Base-by-base conservation (phyloP, 371 early-diverging fungal species). In the Blakeslea trispora region DNA sequence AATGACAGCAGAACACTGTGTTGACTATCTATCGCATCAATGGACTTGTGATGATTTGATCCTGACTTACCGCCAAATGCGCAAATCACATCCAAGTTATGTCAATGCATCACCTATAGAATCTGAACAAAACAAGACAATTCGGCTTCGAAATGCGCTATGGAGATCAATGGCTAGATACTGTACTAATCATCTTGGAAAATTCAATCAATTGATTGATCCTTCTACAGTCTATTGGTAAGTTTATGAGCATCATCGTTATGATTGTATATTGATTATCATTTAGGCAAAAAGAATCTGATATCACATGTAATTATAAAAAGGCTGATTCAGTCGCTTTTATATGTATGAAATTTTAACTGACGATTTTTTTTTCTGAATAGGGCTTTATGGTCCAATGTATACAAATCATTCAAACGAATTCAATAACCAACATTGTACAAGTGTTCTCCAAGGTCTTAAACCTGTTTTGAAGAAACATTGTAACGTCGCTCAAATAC, bases 21-120 rank as follows among this genome's bases (percentile, higher is more conserved):
- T 77, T 11, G 77, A 77, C 47, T 77, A 77, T 64, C 58, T 77
- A 28, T 66, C 77, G 45, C 63, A 77, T 57, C 68, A 74, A 55
- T 77, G 77, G 77, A 51, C 23, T 11, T 35, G 48, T 13, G 64
- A 55, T 19, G 77, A 77, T 57, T 61, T 71, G 31, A 63, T 74
- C 17, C 55, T 60, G 23, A 63, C 77, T n/a, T 59, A 64, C 43
- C 50, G 44, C 19, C 68, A 73, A 59, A 69, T 55, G 17, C 57
- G 58, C n/a, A 67, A 74, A 59, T 59, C 69, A 19, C 42, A 32
- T 44, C 53, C 43, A n/a, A n/a, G n/a, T n/a, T n/a, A n/a, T n/a
- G n/a, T n/a, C n/a, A n/a, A n/a, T n/a, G n/a, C n/a, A 43, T 42
- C 18, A 32, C 47, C 39, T 11, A 48, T 45, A 22, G 44, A 47